Conservation (phyloP, 1,284 basidiomycete genomes). For the Salmacisia buchloeana region DNA sequence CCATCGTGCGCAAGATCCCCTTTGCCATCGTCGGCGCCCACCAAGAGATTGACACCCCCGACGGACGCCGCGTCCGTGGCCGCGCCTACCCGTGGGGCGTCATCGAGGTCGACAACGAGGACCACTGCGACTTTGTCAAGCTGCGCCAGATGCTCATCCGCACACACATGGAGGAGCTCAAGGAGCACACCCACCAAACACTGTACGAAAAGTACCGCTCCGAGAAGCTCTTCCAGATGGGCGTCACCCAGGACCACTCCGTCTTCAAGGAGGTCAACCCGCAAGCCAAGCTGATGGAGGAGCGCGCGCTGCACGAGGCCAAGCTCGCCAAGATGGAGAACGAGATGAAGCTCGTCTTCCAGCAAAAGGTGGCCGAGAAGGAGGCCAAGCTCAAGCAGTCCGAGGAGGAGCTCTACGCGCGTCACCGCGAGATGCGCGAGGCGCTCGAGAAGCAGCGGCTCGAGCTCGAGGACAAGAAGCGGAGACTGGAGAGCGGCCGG, state of each 20-base stretch:
- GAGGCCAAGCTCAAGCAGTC: slow-evolving; percentile 51
- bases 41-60: slow-evolving; percentile 44
- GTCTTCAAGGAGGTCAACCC: slow-evolving; percentile 81
- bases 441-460: slow-evolving; percentile 84
- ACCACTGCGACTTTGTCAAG: slow-evolving; percentile 50
- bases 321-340: slow-evolving; percentile 50
- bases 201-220: slow-evolving; percentile 48
- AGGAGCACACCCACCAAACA: slow-evolving; percentile 45
- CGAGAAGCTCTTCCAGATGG: slow-evolving; percentile 44
- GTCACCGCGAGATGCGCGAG: slow-evolving; percentile 49
- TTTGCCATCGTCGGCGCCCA: slow-evolving; percentile 49
- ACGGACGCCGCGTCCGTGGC: slow-evolving; percentile 46
- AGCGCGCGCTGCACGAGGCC: slow-evolving; percentile 48
- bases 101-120: slow-evolving; percentile 50
- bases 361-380: slow-evolving; percentile 50
- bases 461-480: slow-evolving; percentile 97
- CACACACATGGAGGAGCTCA: slow-evolving; percentile 50
- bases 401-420: slow-evolving; percentile 49
- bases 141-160: slow-evolving; percentile 51
- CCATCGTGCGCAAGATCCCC: slow-evolving; percentile 39
- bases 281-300: slow-evolving; percentile 47
- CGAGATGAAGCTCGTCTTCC: slow-evolving; percentile 51
- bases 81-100: slow-evolving; percentile 49
- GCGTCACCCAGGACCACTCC: slow-evolving; percentile 47
- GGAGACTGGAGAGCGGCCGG: slow-evolving; percentile 75